phyloP scores from a whole-genome alignment of 805 yeast species.

The Geotrichum ghanense region DNA sequence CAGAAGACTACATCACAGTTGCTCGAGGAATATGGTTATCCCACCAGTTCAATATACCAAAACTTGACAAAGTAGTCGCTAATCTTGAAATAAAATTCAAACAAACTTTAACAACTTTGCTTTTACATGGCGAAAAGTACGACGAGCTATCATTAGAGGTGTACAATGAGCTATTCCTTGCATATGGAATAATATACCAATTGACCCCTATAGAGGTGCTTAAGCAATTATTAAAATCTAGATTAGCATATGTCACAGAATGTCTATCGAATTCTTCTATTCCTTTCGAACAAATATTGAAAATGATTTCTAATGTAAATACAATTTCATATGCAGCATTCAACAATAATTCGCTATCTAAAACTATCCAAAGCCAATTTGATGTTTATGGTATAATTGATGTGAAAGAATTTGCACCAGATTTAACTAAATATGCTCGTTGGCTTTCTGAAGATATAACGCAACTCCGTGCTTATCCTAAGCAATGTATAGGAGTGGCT shows the following conservation, averaged over 20 bases:
- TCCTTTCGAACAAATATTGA: constrained; percentile 6
- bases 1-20: neutral
- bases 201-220: neutral
- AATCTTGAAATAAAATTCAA: neutral
- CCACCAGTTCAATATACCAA: neutral
- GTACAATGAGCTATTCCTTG: neutral
- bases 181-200: neutral
- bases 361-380: constrained; percentile 9
- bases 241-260: neutral
- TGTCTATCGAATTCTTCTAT: neutral
- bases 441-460: constrained; percentile 13
- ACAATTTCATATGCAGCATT: constrained; percentile 8
- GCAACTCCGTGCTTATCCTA: constrained; percentile 9
- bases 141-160: neutral
- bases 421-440: constrained; percentile 3
- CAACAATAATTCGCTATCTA: constrained; percentile 10
- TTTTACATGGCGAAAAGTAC: neutral
- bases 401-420: constrained; percentile 11
- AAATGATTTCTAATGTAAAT: constrained; percentile 9
- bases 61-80: neutral
- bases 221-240: neutral
- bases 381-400: constrained; percentile 10
- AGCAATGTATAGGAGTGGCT: constrained; percentile 4
- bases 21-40: neutral
- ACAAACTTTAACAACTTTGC: neutral